These are phyloP conservation scores for Populus nigra DNA, from an alignment of 345 rosid species.

Conservation along the genomic window DNA sequence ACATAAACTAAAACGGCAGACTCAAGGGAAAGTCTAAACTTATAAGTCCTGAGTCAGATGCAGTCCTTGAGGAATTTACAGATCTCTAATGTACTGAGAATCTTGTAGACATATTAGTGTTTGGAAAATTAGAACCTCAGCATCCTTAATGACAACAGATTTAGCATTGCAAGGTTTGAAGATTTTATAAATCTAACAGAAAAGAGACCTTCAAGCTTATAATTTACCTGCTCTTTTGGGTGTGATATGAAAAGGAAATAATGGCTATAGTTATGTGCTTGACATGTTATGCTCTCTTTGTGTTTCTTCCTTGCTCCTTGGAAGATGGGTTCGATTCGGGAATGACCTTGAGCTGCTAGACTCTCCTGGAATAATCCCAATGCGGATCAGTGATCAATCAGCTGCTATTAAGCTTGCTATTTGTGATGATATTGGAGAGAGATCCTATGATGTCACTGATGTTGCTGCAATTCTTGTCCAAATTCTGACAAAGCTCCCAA, in stretches of 20 bases:
- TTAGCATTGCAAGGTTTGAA: not conserved
- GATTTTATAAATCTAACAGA: not conserved
- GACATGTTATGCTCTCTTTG: not conserved
- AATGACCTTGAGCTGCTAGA: slow-evolving; percentile 84
- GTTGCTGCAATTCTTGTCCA: slow-evolving; percentile 88
- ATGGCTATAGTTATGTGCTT: not conserved
- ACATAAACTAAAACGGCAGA: not conserved
- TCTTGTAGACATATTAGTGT: too few relatives aligned
- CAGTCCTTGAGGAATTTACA: not conserved
- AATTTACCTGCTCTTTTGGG: not conserved
- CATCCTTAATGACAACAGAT: not conserved
- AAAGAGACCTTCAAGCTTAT: not conserved
- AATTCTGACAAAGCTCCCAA: slow-evolving; percentile 67
- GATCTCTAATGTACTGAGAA: not conserved
- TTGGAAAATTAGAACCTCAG: not conserved
- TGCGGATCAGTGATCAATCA: slow-evolving; percentile 86
- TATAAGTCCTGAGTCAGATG: not conserved
- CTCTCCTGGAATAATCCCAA: slow-evolving; percentile 89
- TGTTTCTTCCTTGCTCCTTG: slow-evolving; percentile 5
- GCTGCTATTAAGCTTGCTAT: slow-evolving; percentile 95
- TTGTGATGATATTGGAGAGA: slow-evolving; percentile 95
- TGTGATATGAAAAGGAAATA: not conserved
- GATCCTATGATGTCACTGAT: slow-evolving; percentile 77
- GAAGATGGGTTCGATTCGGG: slow-evolving; percentile 84
- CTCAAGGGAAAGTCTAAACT: not conserved